A percentile compares a stretch with the other conserved stretches of the same genome.
Evolutionary conservation across 2,329 filamentous ascomycete species (phyloP).

Genomic region (Apiospora arundinis): DNA sequence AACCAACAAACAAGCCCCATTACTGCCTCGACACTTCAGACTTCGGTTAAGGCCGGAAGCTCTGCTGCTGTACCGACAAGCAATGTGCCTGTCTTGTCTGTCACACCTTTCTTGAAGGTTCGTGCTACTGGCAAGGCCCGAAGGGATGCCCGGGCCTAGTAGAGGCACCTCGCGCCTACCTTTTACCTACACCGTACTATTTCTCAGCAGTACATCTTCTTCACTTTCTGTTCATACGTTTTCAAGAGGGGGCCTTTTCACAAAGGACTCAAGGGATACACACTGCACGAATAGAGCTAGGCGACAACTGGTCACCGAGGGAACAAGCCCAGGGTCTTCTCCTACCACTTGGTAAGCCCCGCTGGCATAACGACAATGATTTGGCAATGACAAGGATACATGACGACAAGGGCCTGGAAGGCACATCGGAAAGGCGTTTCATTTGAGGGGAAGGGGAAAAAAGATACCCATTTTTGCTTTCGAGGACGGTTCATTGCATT

Average conservation of each 20-base stretch:
- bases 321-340: background rate
- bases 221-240: slow-evolving; percentile 6
- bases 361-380: slow-evolving; percentile 9
- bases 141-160: slow-evolving; percentile 22
- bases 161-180: background rate
- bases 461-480: slow-evolving; percentile 13
- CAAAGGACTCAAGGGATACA: background rate
- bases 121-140: slow-evolving; percentile 36
- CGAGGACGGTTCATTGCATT: background rate
- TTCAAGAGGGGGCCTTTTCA: background rate
- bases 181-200: slow-evolving; percentile 16
- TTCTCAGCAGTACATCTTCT: slow-evolving; percentile 16
- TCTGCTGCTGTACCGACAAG: slow-evolving; percentile 20
- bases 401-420: background rate
- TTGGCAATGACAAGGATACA: slow-evolving; percentile 7
- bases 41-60: slow-evolving; percentile 20
- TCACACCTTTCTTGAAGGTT: slow-evolving; percentile 37
- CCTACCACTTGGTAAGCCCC: background rate
- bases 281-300: slow-evolving; percentile 1
- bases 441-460: background rate
- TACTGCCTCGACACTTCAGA: slow-evolving; percentile 21
- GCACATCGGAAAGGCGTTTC: slow-evolving; percentile 14
- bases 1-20: slow-evolving; percentile 25
- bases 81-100: slow-evolving; percentile 23
- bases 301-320: background rate